Base-by-base conservation (phyloP, 768 basidiomycete genomes). In the Lyophyllum decastes region DNA sequence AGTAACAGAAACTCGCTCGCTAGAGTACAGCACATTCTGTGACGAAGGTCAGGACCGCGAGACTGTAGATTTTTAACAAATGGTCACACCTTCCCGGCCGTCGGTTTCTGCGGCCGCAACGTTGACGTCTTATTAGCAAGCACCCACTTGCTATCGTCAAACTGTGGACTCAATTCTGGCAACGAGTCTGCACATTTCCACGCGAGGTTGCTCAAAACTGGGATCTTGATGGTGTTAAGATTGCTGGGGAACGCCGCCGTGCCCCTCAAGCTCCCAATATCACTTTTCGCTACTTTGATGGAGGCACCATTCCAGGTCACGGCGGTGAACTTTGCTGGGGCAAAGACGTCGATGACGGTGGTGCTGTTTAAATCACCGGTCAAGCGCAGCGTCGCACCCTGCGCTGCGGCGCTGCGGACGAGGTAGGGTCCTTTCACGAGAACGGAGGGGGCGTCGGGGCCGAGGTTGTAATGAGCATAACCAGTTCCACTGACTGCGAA, bases 171-270 rank as follows among this genome's bases (percentile, higher is more conserved):
- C 9, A 86, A 71, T 72, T 90, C 89, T 0, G 89, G 89, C 35
- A 90, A 67, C 56, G 83, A 83, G 61, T 88, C 78, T 24, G 76
- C 74, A 66, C 82, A 88, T 54, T 70, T 81, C 89, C 89, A 90
- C 17, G 73, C 66, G 12, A 74, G 57, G 3, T 68, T 57, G 4
- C 65, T 66, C 54, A 89, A 66, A 41, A 60, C 69, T 12, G 84
- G 84, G 10, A 73, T 63, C 2, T 54, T 60, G 22, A 78, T 68
- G 8, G 58, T 27, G 9, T 56, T 46, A 0, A 73, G 66, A 30
- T 64, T 53, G 55, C 60, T 61, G 8, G 88, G 69, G 38, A 76
- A 68, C 8, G 71, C 72, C 1, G 74, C 66, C 52, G 78, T 69
- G 26, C 76, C 72, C 21, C 69, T 66, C 10, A 76, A 64, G 27